These are phyloP conservation scores for Hypomyces rosellus DNA, from an alignment of 2,329 filamentous ascomycete species.

Conservation along the genomic window DNA sequence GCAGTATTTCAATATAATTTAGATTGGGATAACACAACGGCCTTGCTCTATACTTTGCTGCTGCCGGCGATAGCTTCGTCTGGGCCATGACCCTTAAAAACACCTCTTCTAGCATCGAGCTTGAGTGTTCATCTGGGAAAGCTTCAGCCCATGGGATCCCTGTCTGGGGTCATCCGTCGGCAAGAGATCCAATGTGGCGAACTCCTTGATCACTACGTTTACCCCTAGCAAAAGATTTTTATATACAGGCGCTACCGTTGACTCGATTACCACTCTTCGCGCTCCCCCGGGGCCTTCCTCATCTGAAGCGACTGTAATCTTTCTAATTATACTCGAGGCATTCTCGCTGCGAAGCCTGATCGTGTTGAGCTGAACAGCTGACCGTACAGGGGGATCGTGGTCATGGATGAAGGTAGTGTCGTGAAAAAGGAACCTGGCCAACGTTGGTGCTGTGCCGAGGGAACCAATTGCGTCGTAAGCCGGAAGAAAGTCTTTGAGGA, in stretches of 20 bases:
- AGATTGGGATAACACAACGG: no score
- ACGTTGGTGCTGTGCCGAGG: slow-evolving; percentile 1
- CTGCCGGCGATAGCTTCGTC: no score
- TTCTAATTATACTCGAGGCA: not conserved
- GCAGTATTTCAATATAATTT: no score
- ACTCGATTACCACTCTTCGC: not conserved
- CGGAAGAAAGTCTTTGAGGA: slow-evolving; percentile 12
- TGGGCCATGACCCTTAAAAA: no score
- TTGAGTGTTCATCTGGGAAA: no score
- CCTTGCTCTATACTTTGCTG: no score
- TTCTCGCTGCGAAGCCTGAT: not conserved
- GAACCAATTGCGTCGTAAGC: slow-evolving; percentile 13
- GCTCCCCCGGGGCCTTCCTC: not conserved
- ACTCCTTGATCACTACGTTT: not conserved
- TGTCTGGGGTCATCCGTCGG: not conserved
- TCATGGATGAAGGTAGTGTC: slow-evolving; percentile 12
- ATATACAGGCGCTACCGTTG: not conserved
- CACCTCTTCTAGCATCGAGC: no score
- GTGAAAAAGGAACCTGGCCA: slow-evolving; percentile 6
- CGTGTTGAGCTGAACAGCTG: slow-evolving; percentile 9
- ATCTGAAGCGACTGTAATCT: slow-evolving; percentile 16
- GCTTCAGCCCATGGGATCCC: not conserved
- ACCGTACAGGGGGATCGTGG: slow-evolving; percentile 4
- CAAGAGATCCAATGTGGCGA: not conserved
- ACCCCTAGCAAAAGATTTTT: not conserved